Evolutionary conservation across 768 basidiomycete species (phyloP), one percentile per base, ranked within the genome.

Genomic region (Sistotremastrum suecicum): DNA sequence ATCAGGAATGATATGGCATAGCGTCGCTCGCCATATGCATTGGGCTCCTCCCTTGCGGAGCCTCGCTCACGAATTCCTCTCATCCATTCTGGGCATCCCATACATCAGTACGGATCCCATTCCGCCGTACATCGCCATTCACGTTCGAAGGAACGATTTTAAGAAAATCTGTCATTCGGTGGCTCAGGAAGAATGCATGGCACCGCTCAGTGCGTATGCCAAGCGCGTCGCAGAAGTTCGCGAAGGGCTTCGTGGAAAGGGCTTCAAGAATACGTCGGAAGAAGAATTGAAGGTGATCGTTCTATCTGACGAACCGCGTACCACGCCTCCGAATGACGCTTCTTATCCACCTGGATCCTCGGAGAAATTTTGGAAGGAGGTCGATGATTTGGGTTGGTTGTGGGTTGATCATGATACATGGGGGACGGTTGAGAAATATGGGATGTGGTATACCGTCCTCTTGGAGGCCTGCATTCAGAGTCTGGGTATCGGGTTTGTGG

Each of bases 401-500:
- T 42, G 50, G 6, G 28, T 55, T 29, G 50, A 55, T 43, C 56
- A 54, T 39, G 48, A 45, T 28, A 12, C n/a, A 8, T 50, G 50
- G 52, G 9, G 28, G 30, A 56, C 55, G 35, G 48, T 12, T 33
- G 47, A 50, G 48, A 35, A 33, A 11, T 48, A 43, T 29, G 50
- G 50, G 28, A 40, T 31, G 35, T 50, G 50, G 50, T 53, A 57
- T 42, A 46, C 50, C 4, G 34, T 48, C 9, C 33, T 59, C 29
- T 20, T 59, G 29, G 58, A 59, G 42, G 49, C 53, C 5, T 54
- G 52, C 4, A 42, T 55, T 7, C 60, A 61, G 37, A 54, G 53
- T 4, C 51, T 50, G 47, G 60, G 45, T 6, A 45, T 48, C 8
- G 60, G 53, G 6, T 58, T 61, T 41, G 55, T 61, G 8, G 59